These are phyloP conservation scores for Lactuca sativa DNA, from an alignment of 129 eudicot genomes.

Conservation along the genomic window DNA sequence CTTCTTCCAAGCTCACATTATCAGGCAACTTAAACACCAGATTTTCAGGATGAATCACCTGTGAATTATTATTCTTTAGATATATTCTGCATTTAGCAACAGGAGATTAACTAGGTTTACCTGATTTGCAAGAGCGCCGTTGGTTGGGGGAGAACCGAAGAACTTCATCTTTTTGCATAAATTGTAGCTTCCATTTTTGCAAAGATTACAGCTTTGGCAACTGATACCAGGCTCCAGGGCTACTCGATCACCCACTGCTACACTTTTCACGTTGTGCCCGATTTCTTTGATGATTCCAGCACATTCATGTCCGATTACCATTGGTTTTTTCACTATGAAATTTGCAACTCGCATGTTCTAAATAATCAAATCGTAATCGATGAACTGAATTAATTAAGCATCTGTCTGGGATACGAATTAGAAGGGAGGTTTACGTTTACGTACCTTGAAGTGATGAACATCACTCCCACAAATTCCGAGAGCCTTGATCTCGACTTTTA, in stretches of 20 bases:
- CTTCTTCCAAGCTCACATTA: slow-evolving; percentile 59
- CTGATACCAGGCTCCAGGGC: slow-evolving; percentile 56
- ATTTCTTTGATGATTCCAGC: too few relatives aligned
- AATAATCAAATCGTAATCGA: not conserved
- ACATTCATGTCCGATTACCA: slow-evolving; percentile 43
- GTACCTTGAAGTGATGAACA: slow-evolving; percentile 26
- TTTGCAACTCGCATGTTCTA: slow-evolving; percentile 49
- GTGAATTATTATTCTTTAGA: too few relatives aligned
- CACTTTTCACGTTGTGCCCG: slow-evolving; percentile 31
- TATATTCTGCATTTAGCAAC: not conserved
- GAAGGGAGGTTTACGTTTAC: too few relatives aligned
- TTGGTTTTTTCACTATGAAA: slow-evolving; percentile 51
- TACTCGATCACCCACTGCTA: slow-evolving; percentile 52
- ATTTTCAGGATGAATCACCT: slow-evolving; percentile 54
- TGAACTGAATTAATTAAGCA: not conserved
- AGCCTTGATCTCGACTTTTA: slow-evolving; percentile 51
- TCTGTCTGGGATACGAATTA: too few relatives aligned
- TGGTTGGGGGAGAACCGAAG: slow-evolving; percentile 52
- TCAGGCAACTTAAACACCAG: slow-evolving; percentile 53
- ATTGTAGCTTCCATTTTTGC: slow-evolving; percentile 50
- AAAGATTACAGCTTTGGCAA: slow-evolving; percentile 42
- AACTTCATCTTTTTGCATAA: slow-evolving; percentile 47
- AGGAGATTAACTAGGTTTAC: slow-evolving; percentile 9
- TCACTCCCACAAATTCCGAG: slow-evolving; percentile 52
- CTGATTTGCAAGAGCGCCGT: slow-evolving; percentile 52